Conservation (phyloP, 306 rosid species). For the Prosopis cineraria region DNA sequence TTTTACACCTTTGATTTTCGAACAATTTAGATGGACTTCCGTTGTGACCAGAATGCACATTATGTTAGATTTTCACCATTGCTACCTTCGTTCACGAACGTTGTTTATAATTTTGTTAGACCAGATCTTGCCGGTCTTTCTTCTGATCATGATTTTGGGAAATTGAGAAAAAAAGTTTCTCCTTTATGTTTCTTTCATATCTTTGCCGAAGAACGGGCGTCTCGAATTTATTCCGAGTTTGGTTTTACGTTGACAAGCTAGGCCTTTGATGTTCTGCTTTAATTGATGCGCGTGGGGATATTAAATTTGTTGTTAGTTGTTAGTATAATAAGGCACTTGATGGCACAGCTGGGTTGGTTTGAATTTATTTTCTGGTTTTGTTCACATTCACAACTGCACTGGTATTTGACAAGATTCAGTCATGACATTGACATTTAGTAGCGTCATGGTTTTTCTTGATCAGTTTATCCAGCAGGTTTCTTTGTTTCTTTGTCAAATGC, state of each 20-base stretch:
- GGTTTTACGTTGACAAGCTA: constrained; percentile 24
- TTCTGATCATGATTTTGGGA: constrained; percentile 1
- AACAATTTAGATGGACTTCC: constrained; percentile 15
- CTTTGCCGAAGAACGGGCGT: background rate
- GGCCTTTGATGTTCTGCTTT: constrained; percentile 22
- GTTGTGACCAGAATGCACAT: constrained; percentile 11
- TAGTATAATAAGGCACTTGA: constrained; percentile 43
- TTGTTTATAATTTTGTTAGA: background rate
- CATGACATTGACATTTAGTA: constrained; percentile 11
- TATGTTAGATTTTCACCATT: background rate
- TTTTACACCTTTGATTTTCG: background rate
- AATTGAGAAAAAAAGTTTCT: background rate
- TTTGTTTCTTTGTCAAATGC: background rate
- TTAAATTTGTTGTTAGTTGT: constrained; percentile 41
- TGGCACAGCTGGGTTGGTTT: constrained; percentile 53
- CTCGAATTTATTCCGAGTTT: constrained; percentile 23
- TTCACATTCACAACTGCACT: constrained; percentile 18
- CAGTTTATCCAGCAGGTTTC: constrained; percentile 5
- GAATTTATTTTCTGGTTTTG: constrained; percentile 35
- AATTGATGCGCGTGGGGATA: background rate
- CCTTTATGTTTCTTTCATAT: background rate
- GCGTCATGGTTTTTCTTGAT: constrained; percentile 24
- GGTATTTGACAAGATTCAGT: constrained; percentile 8
- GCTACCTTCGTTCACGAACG: background rate
- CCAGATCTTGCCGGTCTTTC: constrained; percentile 1